Conservation (phyloP, 83 land plant species). For the Picea abies region DNA sequence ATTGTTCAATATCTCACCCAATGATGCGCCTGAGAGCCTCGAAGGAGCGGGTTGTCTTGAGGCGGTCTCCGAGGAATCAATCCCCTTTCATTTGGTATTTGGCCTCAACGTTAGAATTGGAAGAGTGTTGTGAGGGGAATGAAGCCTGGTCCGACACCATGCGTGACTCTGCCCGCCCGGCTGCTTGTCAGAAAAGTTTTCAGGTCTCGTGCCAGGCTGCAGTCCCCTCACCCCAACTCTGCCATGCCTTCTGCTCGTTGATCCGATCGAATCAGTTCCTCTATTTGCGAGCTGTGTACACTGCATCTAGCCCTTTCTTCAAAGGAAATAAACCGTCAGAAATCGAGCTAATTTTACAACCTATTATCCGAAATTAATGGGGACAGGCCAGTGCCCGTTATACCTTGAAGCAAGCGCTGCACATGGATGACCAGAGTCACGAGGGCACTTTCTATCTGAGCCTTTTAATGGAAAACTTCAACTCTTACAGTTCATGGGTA, state of each 20-base stretch:
- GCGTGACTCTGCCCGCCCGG: not conserved
- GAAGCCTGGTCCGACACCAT: conserved; percentile 24
- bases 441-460: not conserved
- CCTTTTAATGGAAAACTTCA: not conserved
- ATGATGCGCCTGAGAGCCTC: too few species aligned
- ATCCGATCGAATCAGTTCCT: not conserved
- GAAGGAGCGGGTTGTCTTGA: too few species aligned
- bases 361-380: not conserved
- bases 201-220: conserved; percentile 25
- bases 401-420: conserved; percentile 15
- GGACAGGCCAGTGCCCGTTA: not conserved
- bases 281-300: conserved; percentile 6
- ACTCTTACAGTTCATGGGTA: not conserved
- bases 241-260: conserved; percentile 7
- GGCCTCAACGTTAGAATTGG: not conserved
- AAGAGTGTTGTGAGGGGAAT: conserved; percentile 25
- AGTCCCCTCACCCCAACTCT: conserved; percentile 21
- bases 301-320: not conserved
- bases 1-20: too few species aligned
- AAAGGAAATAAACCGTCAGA: not conserved
- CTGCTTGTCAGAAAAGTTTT: conserved; percentile 14
- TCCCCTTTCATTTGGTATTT: too few species aligned
- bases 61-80: too few species aligned
- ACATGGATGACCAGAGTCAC: conserved; percentile 13
- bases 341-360: not conserved